Conservation (phyloP, 2,329 filamentous ascomycete species). For the Cladophialophora yegresii region DNA sequence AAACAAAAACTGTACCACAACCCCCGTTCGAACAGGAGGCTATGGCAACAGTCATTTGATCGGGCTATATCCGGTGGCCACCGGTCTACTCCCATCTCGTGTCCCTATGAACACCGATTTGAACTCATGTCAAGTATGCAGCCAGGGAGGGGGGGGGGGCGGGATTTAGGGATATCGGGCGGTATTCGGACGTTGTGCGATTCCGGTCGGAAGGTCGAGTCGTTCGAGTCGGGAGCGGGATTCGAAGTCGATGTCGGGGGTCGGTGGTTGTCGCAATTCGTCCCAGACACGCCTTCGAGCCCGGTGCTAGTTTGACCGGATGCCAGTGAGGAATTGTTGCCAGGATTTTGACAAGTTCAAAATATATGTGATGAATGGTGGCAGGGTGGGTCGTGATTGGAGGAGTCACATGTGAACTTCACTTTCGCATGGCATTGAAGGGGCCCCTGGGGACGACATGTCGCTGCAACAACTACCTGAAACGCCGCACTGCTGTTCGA, state of each 20-base stretch:
- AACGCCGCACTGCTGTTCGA: no score
- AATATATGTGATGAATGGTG: background rate
- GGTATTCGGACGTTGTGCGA: background rate
- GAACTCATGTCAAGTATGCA: conserved; percentile 1
- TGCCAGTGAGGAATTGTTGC: background rate
- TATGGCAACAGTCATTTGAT: background rate
- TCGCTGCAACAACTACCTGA: no score
- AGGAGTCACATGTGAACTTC: background rate
- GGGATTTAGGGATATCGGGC: background rate
- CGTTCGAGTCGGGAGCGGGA: background rate
- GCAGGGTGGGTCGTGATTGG: background rate
- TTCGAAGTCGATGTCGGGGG: background rate
- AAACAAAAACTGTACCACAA: background rate
- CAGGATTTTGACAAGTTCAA: background rate
- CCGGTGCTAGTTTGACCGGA: background rate
- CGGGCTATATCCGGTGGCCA: background rate
- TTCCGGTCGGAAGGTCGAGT: background rate
- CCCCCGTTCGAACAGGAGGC: background rate
- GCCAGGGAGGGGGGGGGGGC: no score
- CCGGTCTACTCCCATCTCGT: conserved; percentile 1
- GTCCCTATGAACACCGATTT: conserved; percentile 1
- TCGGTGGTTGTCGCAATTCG: background rate
- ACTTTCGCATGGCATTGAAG: background rate
- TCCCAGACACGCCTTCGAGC: background rate
- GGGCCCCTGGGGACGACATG: background rate